phyloP scores from a whole-genome alignment of 169 alveolate species.

The Plasmodium fragile region DNA sequence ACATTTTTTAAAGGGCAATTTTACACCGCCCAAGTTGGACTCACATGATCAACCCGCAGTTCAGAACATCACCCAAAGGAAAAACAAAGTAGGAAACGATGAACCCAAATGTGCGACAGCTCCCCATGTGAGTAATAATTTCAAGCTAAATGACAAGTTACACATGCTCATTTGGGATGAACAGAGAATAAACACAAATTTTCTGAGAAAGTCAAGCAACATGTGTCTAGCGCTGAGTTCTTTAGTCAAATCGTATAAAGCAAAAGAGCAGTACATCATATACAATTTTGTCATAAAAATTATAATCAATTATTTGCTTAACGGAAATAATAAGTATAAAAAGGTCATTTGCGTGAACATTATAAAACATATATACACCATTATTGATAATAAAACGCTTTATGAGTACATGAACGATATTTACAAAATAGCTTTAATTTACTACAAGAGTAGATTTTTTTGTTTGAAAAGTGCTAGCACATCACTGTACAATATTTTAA shows the following conservation, averaged over 20 bases:
- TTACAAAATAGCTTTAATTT: slow-evolving; percentile 60
- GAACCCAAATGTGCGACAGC: background rate
- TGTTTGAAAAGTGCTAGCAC: slow-evolving; percentile 74
- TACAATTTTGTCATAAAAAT: slow-evolving; percentile 68
- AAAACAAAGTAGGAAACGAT: background rate
- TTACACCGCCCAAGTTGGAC: background rate
- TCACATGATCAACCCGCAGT: background rate
- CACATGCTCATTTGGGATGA: slow-evolving; percentile 41
- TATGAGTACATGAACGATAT: slow-evolving; percentile 70
- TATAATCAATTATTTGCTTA: slow-evolving; percentile 54
- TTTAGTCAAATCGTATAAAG: slow-evolving; percentile 52
- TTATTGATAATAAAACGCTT: slow-evolving; percentile 72
- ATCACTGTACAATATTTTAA: slow-evolving; percentile 68
- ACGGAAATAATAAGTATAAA: slow-evolving; percentile 68
- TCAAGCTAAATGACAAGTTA: slow-evolving; percentile 37
- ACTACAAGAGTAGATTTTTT: slow-evolving; percentile 67
- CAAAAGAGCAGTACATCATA: slow-evolving; percentile 70
- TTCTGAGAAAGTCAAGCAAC: slow-evolving; percentile 70
- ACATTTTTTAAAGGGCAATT: background rate
- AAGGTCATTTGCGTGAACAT: slow-evolving; percentile 70
- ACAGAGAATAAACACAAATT: slow-evolving; percentile 39
- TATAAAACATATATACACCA: slow-evolving; percentile 72
- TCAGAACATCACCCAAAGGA: background rate
- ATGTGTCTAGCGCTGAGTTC: slow-evolving; percentile 72
- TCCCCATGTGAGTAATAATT: background rate